These are phyloP conservation scores for Fusarium sublunatum DNA, from an alignment of 2,329 filamentous ascomycete genomes.

Conservation along the genomic window DNA sequence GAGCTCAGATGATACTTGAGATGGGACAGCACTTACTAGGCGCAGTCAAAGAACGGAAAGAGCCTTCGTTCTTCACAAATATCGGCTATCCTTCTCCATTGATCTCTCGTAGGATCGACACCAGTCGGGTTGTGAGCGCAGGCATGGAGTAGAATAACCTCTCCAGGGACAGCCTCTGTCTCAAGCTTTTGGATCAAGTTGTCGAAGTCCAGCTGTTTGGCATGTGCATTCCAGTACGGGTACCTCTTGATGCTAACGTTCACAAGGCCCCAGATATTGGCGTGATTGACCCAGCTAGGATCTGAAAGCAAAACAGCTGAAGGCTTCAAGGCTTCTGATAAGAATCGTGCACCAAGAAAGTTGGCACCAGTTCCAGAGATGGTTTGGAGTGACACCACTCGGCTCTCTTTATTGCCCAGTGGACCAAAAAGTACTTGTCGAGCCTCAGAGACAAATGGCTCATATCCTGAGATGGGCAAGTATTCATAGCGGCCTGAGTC, in stretches of 20 bases:
- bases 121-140: constrained; percentile 56
- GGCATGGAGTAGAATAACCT: constrained; percentile 53
- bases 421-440: constrained; percentile 42
- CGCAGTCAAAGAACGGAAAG: constrained; percentile 52
- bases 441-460: constrained; percentile 65
- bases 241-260: constrained; percentile 41
- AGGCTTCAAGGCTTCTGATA: constrained; percentile 39
- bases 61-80: constrained; percentile 47
- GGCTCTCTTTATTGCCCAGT: constrained; percentile 1
- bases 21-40: constrained; percentile 41
- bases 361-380: constrained; percentile 53
- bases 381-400: constrained; percentile 49
- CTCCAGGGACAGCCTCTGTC: constrained; percentile 40
- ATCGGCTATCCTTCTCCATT: constrained; percentile 50
- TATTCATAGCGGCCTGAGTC: constrained; percentile 86
- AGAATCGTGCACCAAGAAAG: constrained; percentile 46
- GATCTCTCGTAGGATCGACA: constrained; percentile 48
- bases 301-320: constrained; percentile 47
- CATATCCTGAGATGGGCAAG: constrained; percentile 85
- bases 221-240: constrained; percentile 48
- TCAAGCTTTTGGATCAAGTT: constrained; percentile 45
- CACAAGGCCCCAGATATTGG: constrained; percentile 46
- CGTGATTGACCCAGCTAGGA: constrained; percentile 62
- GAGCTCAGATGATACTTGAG: no score
- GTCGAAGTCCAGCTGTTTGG: constrained; percentile 46